Base-by-base conservation (phyloP, 148 eudicot genomes). In the Amaranthus hypochondriacus region DNA sequence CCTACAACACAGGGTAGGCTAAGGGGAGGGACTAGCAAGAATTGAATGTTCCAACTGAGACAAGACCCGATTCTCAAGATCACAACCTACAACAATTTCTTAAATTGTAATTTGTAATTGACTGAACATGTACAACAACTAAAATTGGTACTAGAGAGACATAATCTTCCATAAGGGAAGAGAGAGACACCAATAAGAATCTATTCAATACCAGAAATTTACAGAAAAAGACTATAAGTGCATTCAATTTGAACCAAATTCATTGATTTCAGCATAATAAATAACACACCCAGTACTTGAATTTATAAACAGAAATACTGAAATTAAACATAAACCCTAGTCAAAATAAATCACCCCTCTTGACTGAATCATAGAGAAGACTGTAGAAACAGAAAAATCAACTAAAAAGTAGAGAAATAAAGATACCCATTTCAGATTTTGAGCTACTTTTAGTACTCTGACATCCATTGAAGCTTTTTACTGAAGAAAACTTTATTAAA, bases 351-450 rank as follows among this genome's bases (percentile, higher is more conserved):
- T 62, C 42, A 12, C 71, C 13, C 71, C 51, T 67, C 62, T 77
- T 69, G 39, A 62, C 74, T 71, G 76, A 83, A 76, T 76, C 82
- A 79, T 2, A 68, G 48, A 52, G 81, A 74, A 28, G 39, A 28
- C 39, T 28, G 39, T 28, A 28, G 39, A 28, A 28, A 28, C 39
- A 28, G 39, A 28, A 28, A 53, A 81, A 59, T 76, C 58, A 76
- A 64, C 63, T 62, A 83, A 83, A 83, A 82, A 82, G n/a, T 73
- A 70, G 75, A 85, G 79, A 61, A 82, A 68, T 71, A 92, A 79
- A 88, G 86, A 85, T 87, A 92, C 91, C 91, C 87, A 79, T 74
- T 87, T 81, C 73, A 86, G 88, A 86, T 78, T 88, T 75, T 78
- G 83, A 75, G 80, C 87, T 65, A 80, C 86, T 82, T 85, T 82